phyloP scores from a whole-genome alignment of 192 early-diverging fungal species.

The Backusella parvicylindrica region DNA sequence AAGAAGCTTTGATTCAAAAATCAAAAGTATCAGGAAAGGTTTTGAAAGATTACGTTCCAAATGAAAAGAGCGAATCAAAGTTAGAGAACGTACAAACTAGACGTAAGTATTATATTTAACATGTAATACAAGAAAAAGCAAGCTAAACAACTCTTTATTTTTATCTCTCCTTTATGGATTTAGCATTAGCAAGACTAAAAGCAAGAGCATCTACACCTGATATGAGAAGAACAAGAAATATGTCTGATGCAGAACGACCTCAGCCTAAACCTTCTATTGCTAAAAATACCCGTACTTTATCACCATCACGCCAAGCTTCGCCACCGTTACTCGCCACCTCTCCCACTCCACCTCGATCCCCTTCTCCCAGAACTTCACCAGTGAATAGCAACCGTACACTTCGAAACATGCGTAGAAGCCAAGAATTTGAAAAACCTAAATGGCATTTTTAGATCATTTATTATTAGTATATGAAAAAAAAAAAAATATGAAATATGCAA shows the following conservation, averaged over 20 bases:
- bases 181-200: background rate
- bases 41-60: background rate
- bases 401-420: background rate
- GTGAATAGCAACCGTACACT: background rate
- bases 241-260: constrained; percentile 1
- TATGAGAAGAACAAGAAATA: background rate
- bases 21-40: constrained; percentile 15
- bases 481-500: constrained; percentile 2
- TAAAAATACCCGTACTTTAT: background rate
- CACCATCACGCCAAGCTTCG: constrained; percentile 1
- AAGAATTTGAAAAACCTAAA: constrained; percentile 9
- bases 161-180: background rate
- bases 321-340: background rate
- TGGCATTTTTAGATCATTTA: constrained; percentile 11
- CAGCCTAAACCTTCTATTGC: background rate
- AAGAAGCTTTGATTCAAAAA: constrained; percentile 14
- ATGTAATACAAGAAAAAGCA: too few relatives aligned
- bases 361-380: background rate
- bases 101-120: background rate
- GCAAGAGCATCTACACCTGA: background rate
- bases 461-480: constrained; percentile 1
- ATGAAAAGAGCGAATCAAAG: background rate
- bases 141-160: background rate
- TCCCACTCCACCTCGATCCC: background rate
- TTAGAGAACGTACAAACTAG: background rate